Evolutionary conservation across 495 filamentous ascomycete species (phyloP), one percentile per base, ranked within the genome.

Genomic region (Tuber aestivum): DNA sequence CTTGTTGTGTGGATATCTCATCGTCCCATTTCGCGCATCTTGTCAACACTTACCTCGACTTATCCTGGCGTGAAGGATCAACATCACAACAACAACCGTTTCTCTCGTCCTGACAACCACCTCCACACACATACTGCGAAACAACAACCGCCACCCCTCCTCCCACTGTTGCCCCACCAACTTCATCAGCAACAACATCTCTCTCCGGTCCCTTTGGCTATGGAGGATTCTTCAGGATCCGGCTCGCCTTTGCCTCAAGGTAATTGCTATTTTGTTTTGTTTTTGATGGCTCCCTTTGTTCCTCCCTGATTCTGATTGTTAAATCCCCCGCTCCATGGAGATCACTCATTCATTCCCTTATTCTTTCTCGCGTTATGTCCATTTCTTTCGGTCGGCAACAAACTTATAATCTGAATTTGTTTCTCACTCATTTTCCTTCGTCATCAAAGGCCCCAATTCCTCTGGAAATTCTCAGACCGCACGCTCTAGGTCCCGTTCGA

Each of bases 401-500:
- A 65, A 65, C 56, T 65, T 65, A 35, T 65, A 32, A 32, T 65
- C 32, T 65, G 56, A 27, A 18, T 35, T 68, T 38, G 41, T 79
- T 41, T 69, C 69, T 72, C 32, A 41, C 56, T 41, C 45, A 38
- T 50, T 70, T 18, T 40, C 27, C 42, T 61, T 77, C 70, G 42
- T 61, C n/a, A 45, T 20, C 70, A 75, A 72, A 79, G 78, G 77
- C 44, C 70, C 77, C 50, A 79, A 70, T 79, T 75, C 76, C 71
- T 79, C 78, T 68, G 45, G 77, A 41, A 76, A 76, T 68, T 79
- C 78, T 32, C 78, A 79, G 41, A 50, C 76, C 75, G 78, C 76
- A 79, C 81, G 81, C 23, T 82, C 81, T 65, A 79, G 81, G 70
- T 82, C 81, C 41, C 80, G 77, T 61, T 82, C 81, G 10, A 82